Conservation (phyloP, 2,329 filamentous ascomycete genomes). For the Pseudogymnoascus sp. region DNA sequence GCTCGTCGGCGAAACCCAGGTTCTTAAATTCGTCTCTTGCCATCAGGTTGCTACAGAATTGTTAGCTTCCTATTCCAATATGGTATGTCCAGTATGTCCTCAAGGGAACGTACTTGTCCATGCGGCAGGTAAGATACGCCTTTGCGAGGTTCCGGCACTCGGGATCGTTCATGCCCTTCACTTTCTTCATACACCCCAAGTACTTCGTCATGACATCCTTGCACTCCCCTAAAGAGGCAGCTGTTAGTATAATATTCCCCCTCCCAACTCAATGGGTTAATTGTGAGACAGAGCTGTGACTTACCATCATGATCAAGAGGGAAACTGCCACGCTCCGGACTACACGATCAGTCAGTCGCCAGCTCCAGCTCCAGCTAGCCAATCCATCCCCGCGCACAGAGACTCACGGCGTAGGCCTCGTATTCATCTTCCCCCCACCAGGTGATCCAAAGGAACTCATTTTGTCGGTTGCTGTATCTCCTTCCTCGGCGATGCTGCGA, state of each 20-base stretch:
- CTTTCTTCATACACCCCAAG: conserved; percentile 76
- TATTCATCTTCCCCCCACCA: conserved; percentile 54
- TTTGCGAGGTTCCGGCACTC: conserved; percentile 83
- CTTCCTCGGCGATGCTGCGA: neutral
- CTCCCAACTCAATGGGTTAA: conserved; percentile 7
- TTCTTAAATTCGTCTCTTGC: conserved; percentile 93
- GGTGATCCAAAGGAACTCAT: conserved; percentile 66
- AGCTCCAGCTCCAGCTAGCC: neutral
- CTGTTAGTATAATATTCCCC: conserved; percentile 11
- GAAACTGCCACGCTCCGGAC: conserved; percentile 87
- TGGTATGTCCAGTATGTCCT: neutral
- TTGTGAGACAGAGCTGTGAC: conserved; percentile 13
- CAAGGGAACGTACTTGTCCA: conserved; percentile 68
- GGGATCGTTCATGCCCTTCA: conserved; percentile 76
- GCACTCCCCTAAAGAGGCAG: conserved; percentile 65
- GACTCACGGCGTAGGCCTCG: conserved; percentile 64
- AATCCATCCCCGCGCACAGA: neutral
- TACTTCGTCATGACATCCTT: conserved; percentile 82
- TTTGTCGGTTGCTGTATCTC: conserved; percentile 11
- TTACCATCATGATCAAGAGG: conserved; percentile 88
- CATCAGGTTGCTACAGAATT: conserved; percentile 71
- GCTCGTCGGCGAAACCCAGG: conserved; percentile 59
- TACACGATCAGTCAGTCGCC: conserved; percentile 30
- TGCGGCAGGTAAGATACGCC: conserved; percentile 80
- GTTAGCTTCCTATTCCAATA: neutral